phyloP scores from a whole-genome alignment of 2,329 filamentous ascomycete genomes.

The Phyllosticta citriasiana region DNA sequence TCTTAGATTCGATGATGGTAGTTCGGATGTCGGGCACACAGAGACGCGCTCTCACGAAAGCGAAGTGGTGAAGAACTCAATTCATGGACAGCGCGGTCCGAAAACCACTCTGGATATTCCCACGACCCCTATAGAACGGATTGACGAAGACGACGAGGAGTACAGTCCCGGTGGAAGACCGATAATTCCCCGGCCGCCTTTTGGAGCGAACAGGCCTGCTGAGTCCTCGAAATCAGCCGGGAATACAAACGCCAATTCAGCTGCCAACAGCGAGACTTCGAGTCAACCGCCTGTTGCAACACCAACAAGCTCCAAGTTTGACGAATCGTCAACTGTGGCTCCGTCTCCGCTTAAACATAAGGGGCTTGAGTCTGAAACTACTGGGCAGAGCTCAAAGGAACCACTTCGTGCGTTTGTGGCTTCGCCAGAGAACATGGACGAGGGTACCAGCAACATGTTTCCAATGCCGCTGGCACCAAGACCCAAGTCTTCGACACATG shows the following conservation, averaged over 20 bases:
- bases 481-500: not conserved
- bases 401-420: not conserved
- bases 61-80: not conserved
- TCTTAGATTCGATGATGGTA: not conserved
- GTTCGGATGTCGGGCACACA: not conserved
- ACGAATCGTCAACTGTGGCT: slow-evolving; percentile 6
- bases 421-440: not conserved
- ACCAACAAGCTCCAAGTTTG: slow-evolving; percentile 25
- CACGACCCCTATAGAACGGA: not conserved
- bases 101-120: slow-evolving; percentile 3
- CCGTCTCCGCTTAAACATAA: not conserved
- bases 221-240: slow-evolving; percentile 12
- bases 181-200: slow-evolving; percentile 21
- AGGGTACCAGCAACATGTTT: not conserved
- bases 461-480: not conserved
- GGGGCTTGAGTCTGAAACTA: not conserved
- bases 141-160: slow-evolving; percentile 18
- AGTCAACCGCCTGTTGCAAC: slow-evolving; percentile 23
- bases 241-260: slow-evolving; percentile 11
- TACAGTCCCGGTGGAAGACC: slow-evolving; percentile 48
- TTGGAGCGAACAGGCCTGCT: slow-evolving; percentile 12
- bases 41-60: not conserved
- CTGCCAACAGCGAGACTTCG: slow-evolving; percentile 12
- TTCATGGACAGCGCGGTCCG: slow-evolving; percentile 6
- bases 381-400: not conserved